These are phyloP conservation scores for Spathaspora girioi DNA, from an alignment of 805 yeast species.

Conservation along the genomic window DNA sequence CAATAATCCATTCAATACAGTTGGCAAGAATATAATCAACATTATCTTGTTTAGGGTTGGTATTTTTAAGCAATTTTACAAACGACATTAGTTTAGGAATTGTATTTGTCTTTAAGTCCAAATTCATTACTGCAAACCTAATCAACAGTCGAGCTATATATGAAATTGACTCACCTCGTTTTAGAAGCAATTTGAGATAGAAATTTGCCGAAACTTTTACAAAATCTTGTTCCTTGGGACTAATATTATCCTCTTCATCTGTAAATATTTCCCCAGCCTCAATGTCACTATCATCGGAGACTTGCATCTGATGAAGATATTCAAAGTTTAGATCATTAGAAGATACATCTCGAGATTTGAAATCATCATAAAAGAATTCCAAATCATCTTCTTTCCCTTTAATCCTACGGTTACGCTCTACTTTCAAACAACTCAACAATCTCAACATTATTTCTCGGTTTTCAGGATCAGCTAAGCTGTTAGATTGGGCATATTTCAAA, in stretches of 20 bases:
- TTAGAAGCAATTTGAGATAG: constrained; percentile 15
- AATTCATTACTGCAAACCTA: constrained; percentile 16
- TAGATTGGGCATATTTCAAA: constrained; percentile 11
- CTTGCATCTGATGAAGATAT: constrained; percentile 25
- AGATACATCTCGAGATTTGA: constrained; percentile 8
- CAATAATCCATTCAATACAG: constrained; percentile 20
- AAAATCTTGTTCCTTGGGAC: constrained; percentile 8
- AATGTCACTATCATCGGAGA: constrained; percentile 24
- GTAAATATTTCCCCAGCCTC: constrained; percentile 10
- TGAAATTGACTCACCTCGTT: constrained; percentile 25
- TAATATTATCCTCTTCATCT: constrained; percentile 4
- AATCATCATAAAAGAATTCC: constrained; percentile 13
- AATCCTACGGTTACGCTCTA: background rate
- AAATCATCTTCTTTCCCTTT: background rate
- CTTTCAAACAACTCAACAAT: background rate
- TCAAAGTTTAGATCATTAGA: constrained; percentile 5
- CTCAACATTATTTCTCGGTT: background rate
- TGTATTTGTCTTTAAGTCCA: constrained; percentile 9
- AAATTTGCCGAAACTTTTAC: constrained; percentile 12
- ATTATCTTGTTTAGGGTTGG: constrained; percentile 10
- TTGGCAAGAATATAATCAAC: constrained; percentile 12
- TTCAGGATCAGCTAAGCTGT: constrained; percentile 12
- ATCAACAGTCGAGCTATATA: constrained; percentile 22
- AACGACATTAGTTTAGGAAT: constrained; percentile 14
- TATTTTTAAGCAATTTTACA: constrained; percentile 14